A percentile compares a stretch with the other conserved stretches of the same genome.
phyloP scores from a whole-genome alignment of 208 protist genomes.

The Wallacemonas sp. region DNA sequence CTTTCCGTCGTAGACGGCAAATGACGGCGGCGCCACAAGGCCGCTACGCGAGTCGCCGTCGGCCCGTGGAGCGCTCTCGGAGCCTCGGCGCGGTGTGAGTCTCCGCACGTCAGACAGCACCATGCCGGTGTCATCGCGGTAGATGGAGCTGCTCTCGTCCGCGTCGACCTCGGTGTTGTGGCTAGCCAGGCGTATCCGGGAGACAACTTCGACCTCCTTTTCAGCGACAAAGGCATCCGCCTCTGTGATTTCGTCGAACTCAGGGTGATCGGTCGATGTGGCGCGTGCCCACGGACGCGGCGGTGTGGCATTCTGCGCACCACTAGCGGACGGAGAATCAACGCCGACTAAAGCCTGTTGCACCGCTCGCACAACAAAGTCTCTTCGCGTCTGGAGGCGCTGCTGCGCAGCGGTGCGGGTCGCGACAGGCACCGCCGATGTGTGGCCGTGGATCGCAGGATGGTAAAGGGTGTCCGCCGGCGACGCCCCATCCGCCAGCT shows the following conservation, averaged over 20 bases:
- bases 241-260: slow-evolving; percentile 1
- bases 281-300: neutral
- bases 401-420: slow-evolving; percentile 1
- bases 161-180: neutral
- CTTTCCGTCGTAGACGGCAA: neutral
- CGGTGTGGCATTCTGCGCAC: neutral
- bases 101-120: slow-evolving; percentile 10
- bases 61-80: neutral
- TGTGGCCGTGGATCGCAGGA: neutral
- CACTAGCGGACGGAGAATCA: neutral
- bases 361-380: slow-evolving; percentile 63
- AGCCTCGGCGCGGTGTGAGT: neutral
- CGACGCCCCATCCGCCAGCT: slow-evolving; percentile 34
- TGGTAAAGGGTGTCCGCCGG: slow-evolving; percentile 38
- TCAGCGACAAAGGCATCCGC: slow-evolving; percentile 9
- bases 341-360: slow-evolving; percentile 37
- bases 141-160: neutral
- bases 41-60: neutral
- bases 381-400: slow-evolving; percentile 40
- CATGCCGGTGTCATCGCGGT: slow-evolving; percentile 15
- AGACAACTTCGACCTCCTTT: neutral
- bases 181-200: neutral
- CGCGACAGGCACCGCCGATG: neutral
- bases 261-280: neutral
- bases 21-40: neutral